Evolutionary conservation across 2,329 filamentous ascomycete genomes (phyloP), one percentile per base, ranked within the genome.

Genomic region (Mollisiaceae sp.): DNA sequence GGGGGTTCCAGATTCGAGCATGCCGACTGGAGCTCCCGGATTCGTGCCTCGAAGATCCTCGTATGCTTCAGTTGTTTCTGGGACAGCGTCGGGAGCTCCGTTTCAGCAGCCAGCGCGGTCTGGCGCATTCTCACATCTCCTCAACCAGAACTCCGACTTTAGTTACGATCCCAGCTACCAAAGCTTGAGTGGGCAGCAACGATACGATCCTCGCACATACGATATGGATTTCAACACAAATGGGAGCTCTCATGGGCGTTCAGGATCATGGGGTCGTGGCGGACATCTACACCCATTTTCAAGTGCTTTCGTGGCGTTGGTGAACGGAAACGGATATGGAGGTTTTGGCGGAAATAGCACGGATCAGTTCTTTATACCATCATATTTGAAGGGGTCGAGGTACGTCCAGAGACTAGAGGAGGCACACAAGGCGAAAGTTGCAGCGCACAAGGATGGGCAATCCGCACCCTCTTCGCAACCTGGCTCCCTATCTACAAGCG

Each of bases 361-460:
- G 12, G 77, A 82, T 65, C 73, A 78, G 65, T 94, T 94, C 82
- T 93, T 97, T 77, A 85, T 89, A 12, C 94, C 94, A 0, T 93
- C 92, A 5, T 97, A 97, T 78, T 85, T 98, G 54, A 83, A 84
- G 71, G 87, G 87, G 45, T 94, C 93, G 15, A 86, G 88, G 73
- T 94, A 97, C 78, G 87, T 94, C 61, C 86, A 90, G 72, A 89
- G 86, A 76, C 83, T 97, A 57, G 87, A 91, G 72, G 88, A 92
- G 67, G 86, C 85, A 64, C 85, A 93, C 76, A 86, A 82, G 76
- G 83, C 85, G 56, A 91, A 86, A 75, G 63, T 86, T 43, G 77
- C 83, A 76, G 81, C 72, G 20, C 81, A 82, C 69, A 80, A 77
- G 66, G 79, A 79, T 61, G 74, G 74, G 57, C 75, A 75, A 36